phyloP scores from a whole-genome alignment of 208 protist genomes.

The Trypanosoma conorhini region DNA sequence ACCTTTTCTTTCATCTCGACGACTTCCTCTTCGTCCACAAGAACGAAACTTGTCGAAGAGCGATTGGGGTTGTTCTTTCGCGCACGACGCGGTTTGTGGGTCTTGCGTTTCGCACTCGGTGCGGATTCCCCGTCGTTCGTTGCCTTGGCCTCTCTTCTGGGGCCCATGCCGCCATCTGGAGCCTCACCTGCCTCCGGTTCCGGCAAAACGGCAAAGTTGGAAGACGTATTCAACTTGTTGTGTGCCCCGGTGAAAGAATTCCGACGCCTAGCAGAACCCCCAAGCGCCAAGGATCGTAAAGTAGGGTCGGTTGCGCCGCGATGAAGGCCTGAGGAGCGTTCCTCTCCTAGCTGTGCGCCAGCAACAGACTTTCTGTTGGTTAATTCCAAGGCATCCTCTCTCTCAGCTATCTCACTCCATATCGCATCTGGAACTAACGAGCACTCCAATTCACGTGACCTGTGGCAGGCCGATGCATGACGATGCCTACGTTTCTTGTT shows the following conservation, averaged over 20 bases:
- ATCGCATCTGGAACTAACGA: slow-evolving; percentile 25
- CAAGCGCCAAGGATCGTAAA: neutral
- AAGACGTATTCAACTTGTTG: neutral
- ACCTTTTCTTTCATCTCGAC: neutral
- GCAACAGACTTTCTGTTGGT: neutral
- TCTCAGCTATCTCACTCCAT: slow-evolving; percentile 12
- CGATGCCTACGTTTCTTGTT: slow-evolving; percentile 1
- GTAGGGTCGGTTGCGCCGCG: neutral
- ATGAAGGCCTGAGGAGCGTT: neutral
- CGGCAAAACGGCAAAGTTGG: slow-evolving; percentile 11
- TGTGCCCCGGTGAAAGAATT: neutral
- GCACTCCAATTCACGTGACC: slow-evolving; percentile 24
- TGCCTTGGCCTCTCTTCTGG: neutral
- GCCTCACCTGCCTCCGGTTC: slow-evolving; percentile 10
- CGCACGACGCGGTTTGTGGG: neutral
- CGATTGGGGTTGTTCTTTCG: neutral
- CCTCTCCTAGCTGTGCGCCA: neutral
- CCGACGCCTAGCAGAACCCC: neutral
- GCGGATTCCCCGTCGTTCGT: neutral
- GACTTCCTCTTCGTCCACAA: neutral
- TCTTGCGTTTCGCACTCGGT: neutral
- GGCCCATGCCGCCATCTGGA: neutral
- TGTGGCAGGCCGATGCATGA: neutral
- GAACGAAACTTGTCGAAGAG: neutral
- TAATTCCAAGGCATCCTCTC: slow-evolving; percentile 3